phyloP scores from a whole-genome alignment of 2,329 filamentous ascomycete species.

The Malbranchea zuffiana region DNA sequence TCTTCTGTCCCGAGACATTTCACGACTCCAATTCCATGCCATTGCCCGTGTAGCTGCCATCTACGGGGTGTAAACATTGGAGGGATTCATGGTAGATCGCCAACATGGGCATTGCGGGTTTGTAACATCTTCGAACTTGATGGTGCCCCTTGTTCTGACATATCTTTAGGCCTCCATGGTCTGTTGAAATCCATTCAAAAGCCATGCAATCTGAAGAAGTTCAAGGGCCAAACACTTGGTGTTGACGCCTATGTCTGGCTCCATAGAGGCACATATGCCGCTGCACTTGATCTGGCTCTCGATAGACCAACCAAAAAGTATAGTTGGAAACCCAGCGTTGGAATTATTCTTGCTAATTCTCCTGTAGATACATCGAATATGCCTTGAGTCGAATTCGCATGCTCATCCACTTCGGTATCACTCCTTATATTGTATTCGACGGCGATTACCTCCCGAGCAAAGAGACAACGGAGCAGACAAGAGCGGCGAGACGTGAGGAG shows the following conservation, averaged over 20 bases:
- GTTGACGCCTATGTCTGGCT: conserved; percentile 98
- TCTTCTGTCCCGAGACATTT: no score
- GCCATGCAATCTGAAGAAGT: conserved; percentile 75
- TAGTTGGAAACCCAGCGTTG: conserved; percentile 21
- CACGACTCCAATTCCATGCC: no score
- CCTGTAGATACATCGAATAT: conserved; percentile 69
- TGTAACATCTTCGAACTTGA: conserved; percentile 3
- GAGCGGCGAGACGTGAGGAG: conserved; percentile 64
- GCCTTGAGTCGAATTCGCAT: conserved; percentile 84
- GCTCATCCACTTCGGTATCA: conserved; percentile 86
- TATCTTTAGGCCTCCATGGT: conserved; percentile 61
- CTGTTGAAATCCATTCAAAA: conserved; percentile 95
- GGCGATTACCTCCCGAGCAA: conserved; percentile 94
- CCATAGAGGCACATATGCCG: conserved; percentile 81
- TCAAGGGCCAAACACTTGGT: conserved; percentile 76
- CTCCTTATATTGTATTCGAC: conserved; percentile 92
- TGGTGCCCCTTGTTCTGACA: not conserved
- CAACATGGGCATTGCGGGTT: conserved; percentile 38
- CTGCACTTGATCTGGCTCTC: conserved; percentile 80
- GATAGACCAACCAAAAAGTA: conserved; percentile 81
- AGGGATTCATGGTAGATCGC: conserved; percentile 3
- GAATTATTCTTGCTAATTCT: conserved; percentile 3
- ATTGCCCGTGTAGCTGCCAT: no score
- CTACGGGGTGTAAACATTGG: conserved; percentile 11
- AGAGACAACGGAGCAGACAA: conserved; percentile 67